Percentiles rank a stretch among this genome's conserved stretches.
Evolutionary conservation across 2,329 filamentous ascomycete species (phyloP).

Genomic region (Fusarium kyushuense): DNA sequence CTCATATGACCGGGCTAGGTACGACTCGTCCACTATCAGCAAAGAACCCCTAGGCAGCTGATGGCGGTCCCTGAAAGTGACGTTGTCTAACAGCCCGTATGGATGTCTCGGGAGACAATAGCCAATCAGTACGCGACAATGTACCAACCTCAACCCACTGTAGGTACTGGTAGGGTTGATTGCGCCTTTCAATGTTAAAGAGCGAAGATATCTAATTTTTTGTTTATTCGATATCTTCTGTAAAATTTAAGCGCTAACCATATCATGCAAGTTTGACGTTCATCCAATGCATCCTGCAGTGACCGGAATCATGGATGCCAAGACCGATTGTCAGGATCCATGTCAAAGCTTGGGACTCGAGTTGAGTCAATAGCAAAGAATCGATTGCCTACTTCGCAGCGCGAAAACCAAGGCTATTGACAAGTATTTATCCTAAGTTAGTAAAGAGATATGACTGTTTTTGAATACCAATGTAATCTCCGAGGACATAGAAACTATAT

Average conservation of each 20-base stretch:
- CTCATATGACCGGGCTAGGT: slow-evolving; percentile 27
- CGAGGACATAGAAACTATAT: neutral
- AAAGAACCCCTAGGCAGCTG: slow-evolving; percentile 25
- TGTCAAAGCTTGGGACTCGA: neutral
- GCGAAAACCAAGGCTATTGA: neutral
- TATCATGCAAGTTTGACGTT: neutral
- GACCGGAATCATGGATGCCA: neutral
- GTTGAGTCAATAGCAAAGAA: slow-evolving; percentile 8
- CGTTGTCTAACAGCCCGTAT: slow-evolving; percentile 16
- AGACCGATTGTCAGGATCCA: neutral
- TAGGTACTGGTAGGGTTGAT: too few species aligned
- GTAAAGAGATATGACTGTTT: neutral
- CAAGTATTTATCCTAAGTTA: neutral
- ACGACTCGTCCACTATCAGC: too few species aligned
- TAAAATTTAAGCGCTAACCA: neutral
- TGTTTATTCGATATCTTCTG: neutral
- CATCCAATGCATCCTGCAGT: neutral
- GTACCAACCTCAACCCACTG: neutral
- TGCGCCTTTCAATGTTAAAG: neutral
- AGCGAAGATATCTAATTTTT: neutral
- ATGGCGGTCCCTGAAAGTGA: slow-evolving; percentile 36
- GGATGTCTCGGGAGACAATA: neutral
- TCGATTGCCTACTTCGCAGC: slow-evolving; percentile 17
- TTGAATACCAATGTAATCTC: too few species aligned
- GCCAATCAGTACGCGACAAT: slow-evolving; percentile 19